Evolutionary conservation across 805 yeast species (phyloP).

Genomic region (Monosporozyma yasuniensis): DNA sequence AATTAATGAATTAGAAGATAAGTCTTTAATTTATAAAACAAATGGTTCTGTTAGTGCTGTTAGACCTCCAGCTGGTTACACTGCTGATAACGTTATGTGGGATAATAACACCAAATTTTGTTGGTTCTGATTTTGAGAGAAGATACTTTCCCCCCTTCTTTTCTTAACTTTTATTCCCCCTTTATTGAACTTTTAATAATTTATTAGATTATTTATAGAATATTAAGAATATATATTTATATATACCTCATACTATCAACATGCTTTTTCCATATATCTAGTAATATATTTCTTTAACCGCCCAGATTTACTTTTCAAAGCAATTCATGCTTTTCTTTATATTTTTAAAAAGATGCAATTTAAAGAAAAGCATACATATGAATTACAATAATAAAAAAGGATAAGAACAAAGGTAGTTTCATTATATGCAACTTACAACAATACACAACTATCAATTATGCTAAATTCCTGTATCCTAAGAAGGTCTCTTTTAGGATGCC

Average conservation of each 20-base stretch:
- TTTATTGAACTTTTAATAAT: neutral
- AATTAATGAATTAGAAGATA: conserved; percentile 19
- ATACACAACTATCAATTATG: neutral
- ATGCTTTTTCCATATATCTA: too few relatives aligned
- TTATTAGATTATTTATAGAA: too few relatives aligned
- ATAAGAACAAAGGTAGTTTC: neutral
- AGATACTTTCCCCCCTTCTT: neutral
- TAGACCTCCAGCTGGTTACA: conserved; percentile 25
- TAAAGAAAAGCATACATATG: neutral
- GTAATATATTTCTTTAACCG: too few relatives aligned
- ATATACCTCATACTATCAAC: too few relatives aligned
- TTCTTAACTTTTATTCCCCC: neutral
- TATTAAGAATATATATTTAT: too few relatives aligned
- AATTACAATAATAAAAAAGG: neutral
- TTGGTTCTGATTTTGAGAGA: conserved; percentile 34
- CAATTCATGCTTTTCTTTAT: neutral
- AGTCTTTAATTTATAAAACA: conserved; percentile 14
- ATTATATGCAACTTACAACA: neutral
- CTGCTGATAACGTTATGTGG: conserved; percentile 30
- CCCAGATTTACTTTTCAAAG: neutral
- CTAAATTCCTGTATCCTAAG: neutral
- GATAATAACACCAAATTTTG: conserved; percentile 38
- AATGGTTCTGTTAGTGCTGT: conserved; percentile 36
- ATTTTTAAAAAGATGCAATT: neutral
- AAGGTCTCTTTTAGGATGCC: neutral